A percentile compares a stretch with the other conserved stretches of the same genome.
phyloP scores from a whole-genome alignment of 2,329 filamentous ascomycete genomes.

The Onygena corvina region DNA sequence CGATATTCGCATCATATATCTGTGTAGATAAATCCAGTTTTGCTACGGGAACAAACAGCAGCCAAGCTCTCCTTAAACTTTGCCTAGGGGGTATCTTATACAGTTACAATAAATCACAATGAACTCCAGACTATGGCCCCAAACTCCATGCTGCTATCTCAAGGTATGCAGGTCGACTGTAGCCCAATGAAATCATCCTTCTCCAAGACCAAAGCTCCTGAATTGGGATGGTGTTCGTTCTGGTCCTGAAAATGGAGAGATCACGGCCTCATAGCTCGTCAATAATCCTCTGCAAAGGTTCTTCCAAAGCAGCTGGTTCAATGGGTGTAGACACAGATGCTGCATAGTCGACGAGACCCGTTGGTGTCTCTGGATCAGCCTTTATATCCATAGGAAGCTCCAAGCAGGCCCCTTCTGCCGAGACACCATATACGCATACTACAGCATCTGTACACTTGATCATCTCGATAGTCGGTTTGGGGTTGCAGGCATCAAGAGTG shows the following conservation, averaged over 20 bases:
- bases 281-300: conserved; percentile 10
- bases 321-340: neutral
- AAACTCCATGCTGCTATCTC: neutral
- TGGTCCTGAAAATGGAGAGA: neutral
- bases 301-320: neutral
- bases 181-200: too few relatives aligned
- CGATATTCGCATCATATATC: neutral
- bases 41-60: neutral
- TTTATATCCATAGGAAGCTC: neutral
- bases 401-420: neutral
- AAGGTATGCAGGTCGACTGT: neutral
- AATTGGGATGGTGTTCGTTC: too few relatives aligned
- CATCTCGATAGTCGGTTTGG: neutral
- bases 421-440: neutral
- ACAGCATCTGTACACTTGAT: neutral
- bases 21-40: neutral
- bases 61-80: neutral
- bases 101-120: conserved; percentile 2
- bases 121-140: neutral
- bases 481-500: neutral
- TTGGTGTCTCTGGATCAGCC: neutral
- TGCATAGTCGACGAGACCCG: neutral
- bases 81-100: conserved; percentile 11
- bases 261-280: conserved; percentile 10
- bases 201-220: too few relatives aligned